phyloP scores from a whole-genome alignment of 805 yeast genomes.

The Yarrowia sp. region DNA sequence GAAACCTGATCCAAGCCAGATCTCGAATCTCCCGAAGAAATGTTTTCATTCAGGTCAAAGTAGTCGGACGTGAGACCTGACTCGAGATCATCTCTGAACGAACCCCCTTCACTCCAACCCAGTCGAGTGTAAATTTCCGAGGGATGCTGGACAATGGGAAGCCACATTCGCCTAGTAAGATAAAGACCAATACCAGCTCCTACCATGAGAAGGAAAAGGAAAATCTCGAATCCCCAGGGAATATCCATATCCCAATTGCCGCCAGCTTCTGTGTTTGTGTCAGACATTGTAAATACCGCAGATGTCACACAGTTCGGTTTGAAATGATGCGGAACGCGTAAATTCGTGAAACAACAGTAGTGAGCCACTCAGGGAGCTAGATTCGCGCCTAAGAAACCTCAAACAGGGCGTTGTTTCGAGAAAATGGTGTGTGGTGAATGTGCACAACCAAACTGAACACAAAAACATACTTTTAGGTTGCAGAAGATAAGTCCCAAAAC shows the following conservation, averaged over 20 bases:
- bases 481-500: constrained; percentile 11
- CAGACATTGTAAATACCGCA: constrained; percentile 26
- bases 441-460: constrained; percentile 1
- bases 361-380: neutral
- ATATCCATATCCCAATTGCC: constrained; percentile 31
- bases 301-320: neutral
- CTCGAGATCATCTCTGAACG: constrained; percentile 59
- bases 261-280: constrained; percentile 6
- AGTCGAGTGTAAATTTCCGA: constrained; percentile 21
- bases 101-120: constrained; percentile 36
- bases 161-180: constrained; percentile 19
- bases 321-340: neutral
- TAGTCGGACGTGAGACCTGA: constrained; percentile 65
- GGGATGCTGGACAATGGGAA: constrained; percentile 27
- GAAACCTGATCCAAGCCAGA: constrained; percentile 66
- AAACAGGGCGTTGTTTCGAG: neutral
- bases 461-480: constrained; percentile 7
- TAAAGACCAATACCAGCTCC: constrained; percentile 7
- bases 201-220: neutral
- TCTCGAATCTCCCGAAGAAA: constrained; percentile 60
- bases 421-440: neutral
- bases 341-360: neutral
- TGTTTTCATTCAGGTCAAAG: constrained; percentile 62
- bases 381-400: neutral
- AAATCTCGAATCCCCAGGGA: constrained; percentile 30